Conservation (phyloP, 2,329 filamentous ascomycete genomes). For the Apiospora kogelbergensis region DNA sequence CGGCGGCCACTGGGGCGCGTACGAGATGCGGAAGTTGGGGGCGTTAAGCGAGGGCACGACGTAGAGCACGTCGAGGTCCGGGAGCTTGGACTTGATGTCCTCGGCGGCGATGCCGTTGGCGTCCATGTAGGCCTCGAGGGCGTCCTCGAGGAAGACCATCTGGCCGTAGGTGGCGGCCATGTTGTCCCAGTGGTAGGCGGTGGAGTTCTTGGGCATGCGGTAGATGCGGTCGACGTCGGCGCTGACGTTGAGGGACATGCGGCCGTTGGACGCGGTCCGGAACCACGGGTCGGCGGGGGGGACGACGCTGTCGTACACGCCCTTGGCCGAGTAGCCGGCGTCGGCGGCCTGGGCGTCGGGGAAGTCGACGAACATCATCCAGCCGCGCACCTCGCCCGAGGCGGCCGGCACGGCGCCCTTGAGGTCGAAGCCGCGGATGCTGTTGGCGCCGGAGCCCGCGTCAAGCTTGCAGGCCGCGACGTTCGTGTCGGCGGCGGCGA, state of each 20-base stretch:
- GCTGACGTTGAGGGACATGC: not conserved
- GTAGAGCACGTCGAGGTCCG: not conserved
- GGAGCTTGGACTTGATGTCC: not conserved
- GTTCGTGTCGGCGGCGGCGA: not conserved
- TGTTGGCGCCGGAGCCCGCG: not conserved
- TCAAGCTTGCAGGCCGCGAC: not conserved
- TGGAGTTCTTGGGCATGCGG: not conserved
- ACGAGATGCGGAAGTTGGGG: not conserved
- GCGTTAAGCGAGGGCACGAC: not conserved
- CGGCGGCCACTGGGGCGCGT: not conserved
- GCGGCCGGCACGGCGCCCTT: not conserved
- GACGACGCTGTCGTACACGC: not conserved
- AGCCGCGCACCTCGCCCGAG: not conserved
- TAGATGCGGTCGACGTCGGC: not conserved
- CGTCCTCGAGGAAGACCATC: not conserved
- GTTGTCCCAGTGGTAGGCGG: not conserved
- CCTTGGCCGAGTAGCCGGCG: not conserved
- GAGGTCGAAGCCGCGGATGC: not conserved
- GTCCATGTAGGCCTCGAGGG: not conserved
- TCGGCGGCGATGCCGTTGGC: not conserved
- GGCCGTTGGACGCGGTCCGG: not conserved
- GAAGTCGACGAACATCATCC: conserved; percentile 3
- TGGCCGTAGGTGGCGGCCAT: not conserved
- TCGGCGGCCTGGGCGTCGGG: not conserved
- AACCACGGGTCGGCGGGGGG: not conserved